Evolutionary conservation across 2,329 filamentous ascomycete species (phyloP).

Genomic region (Berkeleyomyces basicola): DNA sequence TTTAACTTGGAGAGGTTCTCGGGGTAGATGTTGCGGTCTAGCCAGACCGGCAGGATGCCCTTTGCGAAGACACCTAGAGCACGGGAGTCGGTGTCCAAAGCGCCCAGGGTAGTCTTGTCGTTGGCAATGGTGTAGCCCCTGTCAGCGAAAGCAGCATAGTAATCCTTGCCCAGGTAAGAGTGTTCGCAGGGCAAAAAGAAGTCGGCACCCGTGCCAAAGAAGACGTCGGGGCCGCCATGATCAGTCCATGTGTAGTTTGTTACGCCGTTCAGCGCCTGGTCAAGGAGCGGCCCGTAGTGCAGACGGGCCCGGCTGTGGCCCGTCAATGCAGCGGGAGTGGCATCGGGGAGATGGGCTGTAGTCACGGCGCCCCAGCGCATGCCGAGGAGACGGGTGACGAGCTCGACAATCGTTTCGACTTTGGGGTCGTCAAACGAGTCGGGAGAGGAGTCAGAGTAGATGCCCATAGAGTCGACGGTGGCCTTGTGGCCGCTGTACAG

Average conservation of each 20-base stretch:
- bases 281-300: slow-evolving; percentile 55
- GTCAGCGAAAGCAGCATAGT: slow-evolving; percentile 60
- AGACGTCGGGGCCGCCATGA: slow-evolving; percentile 59
- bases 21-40: slow-evolving; percentile 68
- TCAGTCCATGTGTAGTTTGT: slow-evolving; percentile 70
- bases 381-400: slow-evolving; percentile 52
- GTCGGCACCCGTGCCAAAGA: slow-evolving; percentile 70
- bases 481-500: slow-evolving; percentile 74
- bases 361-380: slow-evolving; percentile 51
- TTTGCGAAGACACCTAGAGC: slow-evolving; percentile 65
- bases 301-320: slow-evolving; percentile 56
- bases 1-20: slow-evolving; percentile 48
- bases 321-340: slow-evolving; percentile 59
- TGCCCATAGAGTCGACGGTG: slow-evolving; percentile 61
- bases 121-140: slow-evolving; percentile 54
- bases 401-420: slow-evolving; percentile 66
- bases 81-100: slow-evolving; percentile 39
- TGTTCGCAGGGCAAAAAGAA: slow-evolving; percentile 52
- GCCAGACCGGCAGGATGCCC: slow-evolving; percentile 65
- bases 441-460: slow-evolving; percentile 62
- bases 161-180: slow-evolving; percentile 56
- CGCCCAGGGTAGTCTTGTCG: slow-evolving; percentile 56
- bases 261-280: slow-evolving; percentile 59
- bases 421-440: slow-evolving; percentile 69
- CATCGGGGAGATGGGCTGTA: slow-evolving; percentile 69